A percentile compares a stretch with the other conserved stretches of the same genome.
Conservation (phyloP, 2,329 filamentous ascomycete species). For the Didymella sp. region DNA sequence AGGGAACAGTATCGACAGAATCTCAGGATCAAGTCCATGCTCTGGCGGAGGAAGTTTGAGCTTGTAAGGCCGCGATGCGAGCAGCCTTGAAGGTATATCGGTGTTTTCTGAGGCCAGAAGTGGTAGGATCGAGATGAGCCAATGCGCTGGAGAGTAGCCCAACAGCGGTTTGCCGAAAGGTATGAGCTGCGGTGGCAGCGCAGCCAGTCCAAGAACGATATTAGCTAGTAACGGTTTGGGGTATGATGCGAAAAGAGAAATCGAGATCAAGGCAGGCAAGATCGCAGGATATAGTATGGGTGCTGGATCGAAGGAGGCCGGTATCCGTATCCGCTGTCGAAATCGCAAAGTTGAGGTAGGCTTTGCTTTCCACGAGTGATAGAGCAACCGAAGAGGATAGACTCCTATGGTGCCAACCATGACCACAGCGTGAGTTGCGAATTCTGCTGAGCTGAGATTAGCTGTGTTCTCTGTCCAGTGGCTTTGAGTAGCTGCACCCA, state of each 20-base stretch:
- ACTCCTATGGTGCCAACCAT: constrained; percentile 40
- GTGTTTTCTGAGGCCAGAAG: constrained; percentile 62
- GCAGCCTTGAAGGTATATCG: constrained; percentile 43
- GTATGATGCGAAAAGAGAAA: constrained; percentile 72
- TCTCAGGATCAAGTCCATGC: constrained; percentile 61
- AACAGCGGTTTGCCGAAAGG: constrained; percentile 66
- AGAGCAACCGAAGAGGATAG: constrained; percentile 51
- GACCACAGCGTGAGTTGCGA: constrained; percentile 49
- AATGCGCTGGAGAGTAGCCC: constrained; percentile 74
- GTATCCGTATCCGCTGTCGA: constrained; percentile 65
- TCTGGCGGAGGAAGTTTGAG: constrained; percentile 42
- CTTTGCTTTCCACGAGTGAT: constrained; percentile 37
- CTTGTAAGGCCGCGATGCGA: constrained; percentile 46
- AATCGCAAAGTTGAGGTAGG: constrained; percentile 38
- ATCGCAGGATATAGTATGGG: constrained; percentile 85
- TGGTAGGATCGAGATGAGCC: constrained; percentile 77
- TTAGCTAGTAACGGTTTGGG: constrained; percentile 74
- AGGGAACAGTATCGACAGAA: constrained; percentile 74
- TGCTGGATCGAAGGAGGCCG: constrained; percentile 85
- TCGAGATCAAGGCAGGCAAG: constrained; percentile 76
- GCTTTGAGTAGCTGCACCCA: constrained; percentile 22
- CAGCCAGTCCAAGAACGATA: constrained; percentile 78
- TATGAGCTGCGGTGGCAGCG: constrained; percentile 75
- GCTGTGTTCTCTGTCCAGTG: neutral
- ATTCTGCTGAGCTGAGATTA: constrained; percentile 44